A percentile compares a stretch with the other conserved stretches of the same genome.
phyloP scores from a whole-genome alignment of 1,284 basidiomycete genomes.

The Schizophyllum amplum region DNA sequence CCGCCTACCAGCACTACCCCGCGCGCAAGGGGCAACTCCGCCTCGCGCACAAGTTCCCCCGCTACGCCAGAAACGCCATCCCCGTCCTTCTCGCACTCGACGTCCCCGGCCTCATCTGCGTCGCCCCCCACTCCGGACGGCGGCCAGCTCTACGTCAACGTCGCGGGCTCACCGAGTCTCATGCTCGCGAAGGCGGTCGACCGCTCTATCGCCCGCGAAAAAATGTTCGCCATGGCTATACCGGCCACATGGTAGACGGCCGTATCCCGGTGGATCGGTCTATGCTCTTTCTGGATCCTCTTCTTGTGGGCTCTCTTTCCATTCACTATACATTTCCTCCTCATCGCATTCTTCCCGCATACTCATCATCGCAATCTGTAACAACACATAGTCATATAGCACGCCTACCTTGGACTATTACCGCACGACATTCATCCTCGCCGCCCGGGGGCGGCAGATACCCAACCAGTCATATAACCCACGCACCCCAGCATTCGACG shows the following conservation, averaged over 20 bases:
- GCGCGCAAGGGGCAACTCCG: neutral
- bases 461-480: constrained; percentile 1
- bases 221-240: constrained; percentile 30
- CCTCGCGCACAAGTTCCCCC: constrained; percentile 20
- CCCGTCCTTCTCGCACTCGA: constrained; percentile 24
- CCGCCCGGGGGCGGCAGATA: neutral
- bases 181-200: constrained; percentile 16
- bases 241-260: constrained; percentile 31
- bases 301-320: neutral
- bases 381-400: neutral
- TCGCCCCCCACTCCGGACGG: constrained; percentile 29
- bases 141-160: constrained; percentile 21
- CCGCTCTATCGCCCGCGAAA: constrained; percentile 25
- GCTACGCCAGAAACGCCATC: constrained; percentile 38
- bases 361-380: neutral
- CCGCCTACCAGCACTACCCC: constrained; percentile 10
- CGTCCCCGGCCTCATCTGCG: constrained; percentile 27
- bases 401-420: neutral
- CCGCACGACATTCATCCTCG: constrained; percentile 7
- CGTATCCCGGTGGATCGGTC: constrained; percentile 5
- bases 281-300: neutral
- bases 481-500: neutral
- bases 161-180: constrained; percentile 23
- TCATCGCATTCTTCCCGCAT: neutral
- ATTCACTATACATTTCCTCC: neutral